phyloP scores from a whole-genome alignment of 2,329 filamentous ascomycete genomes.

The Diaporthe ampelina region DNA sequence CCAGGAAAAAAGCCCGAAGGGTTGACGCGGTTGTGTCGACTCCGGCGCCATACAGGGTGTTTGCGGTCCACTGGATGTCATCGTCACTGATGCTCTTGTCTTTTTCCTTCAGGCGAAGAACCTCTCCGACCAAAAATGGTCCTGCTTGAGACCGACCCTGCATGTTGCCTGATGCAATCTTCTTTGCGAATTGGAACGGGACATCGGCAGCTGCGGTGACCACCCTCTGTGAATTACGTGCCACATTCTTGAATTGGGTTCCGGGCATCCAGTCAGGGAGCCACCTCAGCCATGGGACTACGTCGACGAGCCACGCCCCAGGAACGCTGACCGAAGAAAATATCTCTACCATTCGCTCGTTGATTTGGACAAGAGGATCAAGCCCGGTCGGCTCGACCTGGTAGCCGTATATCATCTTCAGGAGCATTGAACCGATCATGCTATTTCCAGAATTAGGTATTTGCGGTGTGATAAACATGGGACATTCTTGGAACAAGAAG shows the following conservation, averaged over 20 bases:
- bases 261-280: constrained; percentile 50
- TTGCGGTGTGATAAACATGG: fast-evolving
- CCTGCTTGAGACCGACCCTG: constrained; percentile 35
- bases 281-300: constrained; percentile 46
- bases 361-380: constrained; percentile 46
- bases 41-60: not conserved
- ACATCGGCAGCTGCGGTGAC: constrained; percentile 39
- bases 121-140: not conserved
- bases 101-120: not conserved
- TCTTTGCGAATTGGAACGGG: constrained; percentile 45
- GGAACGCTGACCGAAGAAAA: constrained; percentile 42
- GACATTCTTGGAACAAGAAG: not conserved
- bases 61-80: constrained; percentile 3
- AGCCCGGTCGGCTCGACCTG: constrained; percentile 42
- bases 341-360: constrained; percentile 42
- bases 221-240: constrained; percentile 37
- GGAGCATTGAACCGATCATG: constrained; percentile 45
- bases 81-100: constrained; percentile 15
- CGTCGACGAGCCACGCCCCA: constrained; percentile 48
- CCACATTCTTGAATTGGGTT: constrained; percentile 45
- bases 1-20: constrained; percentile 54
- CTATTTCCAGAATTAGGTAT: not conserved
- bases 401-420: constrained; percentile 50
- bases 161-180: not conserved
- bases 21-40: constrained; percentile 28